phyloP scores from a whole-genome alignment of 2,329 filamentous ascomycete genomes.

The Graphiopsis chlorocephala region DNA sequence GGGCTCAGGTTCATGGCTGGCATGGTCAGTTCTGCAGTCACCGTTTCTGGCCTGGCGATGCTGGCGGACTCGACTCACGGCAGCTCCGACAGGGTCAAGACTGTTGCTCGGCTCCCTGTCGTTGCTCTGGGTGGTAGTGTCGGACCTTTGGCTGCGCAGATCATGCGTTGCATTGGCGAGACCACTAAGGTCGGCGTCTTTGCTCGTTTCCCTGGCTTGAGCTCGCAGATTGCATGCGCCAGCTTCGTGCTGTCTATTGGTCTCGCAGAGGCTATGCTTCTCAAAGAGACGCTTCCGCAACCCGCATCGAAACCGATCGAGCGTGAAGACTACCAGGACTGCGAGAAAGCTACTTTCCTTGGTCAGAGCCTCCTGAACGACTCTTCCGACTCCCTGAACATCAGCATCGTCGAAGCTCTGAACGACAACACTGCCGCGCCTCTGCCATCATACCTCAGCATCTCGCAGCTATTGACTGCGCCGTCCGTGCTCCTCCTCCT shows the following conservation, averaged over 20 bases:
- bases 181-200: constrained; percentile 39
- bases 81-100: constrained; percentile 34
- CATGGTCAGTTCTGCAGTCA: constrained; percentile 43
- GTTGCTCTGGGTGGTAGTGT: constrained; percentile 46
- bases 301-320: constrained; percentile 6
- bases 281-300: constrained; percentile 36
- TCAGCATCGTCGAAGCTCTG: constrained; percentile 35
- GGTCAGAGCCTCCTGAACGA: constrained; percentile 24
- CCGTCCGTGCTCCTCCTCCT: constrained; percentile 47
- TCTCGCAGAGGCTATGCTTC: constrained; percentile 38
- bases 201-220: constrained; percentile 43
- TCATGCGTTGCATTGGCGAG: constrained; percentile 43
- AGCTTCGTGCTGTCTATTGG: constrained; percentile 42
- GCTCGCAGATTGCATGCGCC: constrained; percentile 45
- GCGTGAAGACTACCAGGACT: constrained; percentile 35
- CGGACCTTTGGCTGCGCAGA: constrained; percentile 44
- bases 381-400: constrained; percentile 37
- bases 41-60: constrained; percentile 48
- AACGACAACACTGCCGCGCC: constrained; percentile 25
- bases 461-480: constrained; percentile 45
- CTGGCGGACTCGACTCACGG: constrained; percentile 39
- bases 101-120: constrained; percentile 45
- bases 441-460: constrained; percentile 40
- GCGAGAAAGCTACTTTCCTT: constrained; percentile 49
- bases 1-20: constrained; percentile 45